Percentiles rank a stretch among this genome's conserved stretches.
Evolutionary conservation across 805 yeast species (phyloP).

Genomic region (Barnettozyma sucrosica): DNA sequence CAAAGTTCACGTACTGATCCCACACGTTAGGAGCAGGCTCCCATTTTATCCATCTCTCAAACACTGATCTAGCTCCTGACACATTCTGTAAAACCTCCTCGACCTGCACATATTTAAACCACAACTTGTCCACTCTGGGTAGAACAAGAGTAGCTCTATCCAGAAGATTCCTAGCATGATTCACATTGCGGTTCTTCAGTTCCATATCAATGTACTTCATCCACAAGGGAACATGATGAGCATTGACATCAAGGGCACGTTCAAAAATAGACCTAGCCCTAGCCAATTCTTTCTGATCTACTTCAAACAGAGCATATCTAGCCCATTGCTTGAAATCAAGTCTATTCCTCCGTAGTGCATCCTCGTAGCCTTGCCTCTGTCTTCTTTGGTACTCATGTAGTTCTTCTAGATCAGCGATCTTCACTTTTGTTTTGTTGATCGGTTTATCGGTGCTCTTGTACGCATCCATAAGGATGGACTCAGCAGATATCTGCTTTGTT

Average conservation of each 20-base stretch:
- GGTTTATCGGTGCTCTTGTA: slow-evolving; percentile 41
- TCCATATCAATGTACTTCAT: slow-evolving; percentile 75
- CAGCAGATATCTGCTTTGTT: slow-evolving; percentile 51
- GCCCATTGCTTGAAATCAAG: slow-evolving; percentile 85
- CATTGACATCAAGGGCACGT: slow-evolving; percentile 74
- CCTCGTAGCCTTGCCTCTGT: slow-evolving; percentile 78
- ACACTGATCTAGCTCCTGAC: slow-evolving; percentile 55
- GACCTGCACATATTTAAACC: slow-evolving; percentile 77
- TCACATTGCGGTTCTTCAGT: slow-evolving; percentile 61
- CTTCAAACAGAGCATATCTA: slow-evolving; percentile 84
- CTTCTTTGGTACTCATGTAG: slow-evolving; percentile 67
- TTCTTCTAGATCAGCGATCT: slow-evolving; percentile 73
- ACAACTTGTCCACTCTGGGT: slow-evolving; percentile 78
- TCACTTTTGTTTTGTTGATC: slow-evolving; percentile 37
- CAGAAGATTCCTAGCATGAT: slow-evolving; percentile 83
- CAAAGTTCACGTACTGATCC: slow-evolving; percentile 70
- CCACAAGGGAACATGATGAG: slow-evolving; percentile 80
- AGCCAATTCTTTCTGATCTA: slow-evolving; percentile 67
- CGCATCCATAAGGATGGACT: slow-evolving; percentile 57
- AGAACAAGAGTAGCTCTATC: slow-evolving; percentile 69
- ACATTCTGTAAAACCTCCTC: slow-evolving; percentile 74
- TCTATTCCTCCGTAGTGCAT: slow-evolving; percentile 79
- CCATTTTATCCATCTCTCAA: slow-evolving; percentile 78
- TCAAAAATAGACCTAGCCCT: slow-evolving; percentile 87
- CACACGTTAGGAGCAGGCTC: slow-evolving; percentile 64